Conservation (phyloP, 306 rosid genomes). For the Acacia crassicarpa region DNA sequence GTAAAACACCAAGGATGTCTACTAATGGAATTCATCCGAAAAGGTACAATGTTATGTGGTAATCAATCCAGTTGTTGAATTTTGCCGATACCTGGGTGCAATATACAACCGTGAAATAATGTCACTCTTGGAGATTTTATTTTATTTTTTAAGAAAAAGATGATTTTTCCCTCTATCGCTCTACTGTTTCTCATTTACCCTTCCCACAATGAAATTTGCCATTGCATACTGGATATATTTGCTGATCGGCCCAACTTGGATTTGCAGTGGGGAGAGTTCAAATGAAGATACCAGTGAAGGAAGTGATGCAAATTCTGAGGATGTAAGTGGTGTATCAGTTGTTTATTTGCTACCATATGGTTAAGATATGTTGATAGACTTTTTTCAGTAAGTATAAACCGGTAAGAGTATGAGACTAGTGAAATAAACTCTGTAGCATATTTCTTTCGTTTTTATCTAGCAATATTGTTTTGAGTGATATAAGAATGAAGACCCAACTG, state of each 20-base stretch:
- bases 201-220: not conserved
- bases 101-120: not conserved
- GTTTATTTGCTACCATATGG: conserved; percentile 18
- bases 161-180: not conserved
- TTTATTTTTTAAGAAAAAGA: not conserved
- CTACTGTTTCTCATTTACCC: not conserved
- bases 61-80: not conserved
- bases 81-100: not conserved
- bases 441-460: not conserved
- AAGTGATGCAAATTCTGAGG: conserved; percentile 89
- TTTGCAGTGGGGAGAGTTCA: conserved; percentile 90
- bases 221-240: conserved; percentile 27
- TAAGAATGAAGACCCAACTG: not conserved
- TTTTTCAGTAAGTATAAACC: conserved; percentile 9
- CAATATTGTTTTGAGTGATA: conserved; percentile 5
- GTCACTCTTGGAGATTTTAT: not conserved
- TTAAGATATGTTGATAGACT: conserved; percentile 9
- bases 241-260: conserved; percentile 46
- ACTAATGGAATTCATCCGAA: not conserved
- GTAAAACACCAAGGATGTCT: not conserved
- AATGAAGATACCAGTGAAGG: conserved; percentile 93
- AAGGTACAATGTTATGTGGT: not conserved
- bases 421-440: not conserved
- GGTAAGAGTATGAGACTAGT: not conserved
- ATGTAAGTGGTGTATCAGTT: conserved; percentile 59